Conservation (phyloP, 2,329 filamentous ascomycete genomes). For the Stromatinia cepivora region DNA sequence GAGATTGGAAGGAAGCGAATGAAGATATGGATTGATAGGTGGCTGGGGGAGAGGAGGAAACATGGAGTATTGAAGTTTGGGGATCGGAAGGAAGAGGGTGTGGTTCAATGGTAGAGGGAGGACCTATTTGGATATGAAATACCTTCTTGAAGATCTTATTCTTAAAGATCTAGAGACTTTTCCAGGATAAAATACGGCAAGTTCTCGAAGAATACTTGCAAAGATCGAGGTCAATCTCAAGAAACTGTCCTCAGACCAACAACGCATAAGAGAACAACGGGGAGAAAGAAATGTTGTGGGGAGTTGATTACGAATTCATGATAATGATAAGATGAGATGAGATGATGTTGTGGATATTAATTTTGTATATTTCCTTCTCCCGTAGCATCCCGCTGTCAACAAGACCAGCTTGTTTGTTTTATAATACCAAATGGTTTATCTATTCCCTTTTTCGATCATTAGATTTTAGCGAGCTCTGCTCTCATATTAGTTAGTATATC, state of each 20-base stretch:
- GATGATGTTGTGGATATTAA: neutral
- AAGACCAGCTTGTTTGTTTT: neutral
- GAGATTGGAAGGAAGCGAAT: slow-evolving; percentile 58
- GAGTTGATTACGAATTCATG: slow-evolving; percentile 1
- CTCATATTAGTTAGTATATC: no score
- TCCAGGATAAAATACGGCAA: neutral
- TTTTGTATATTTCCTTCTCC: neutral
- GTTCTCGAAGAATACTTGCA: no score
- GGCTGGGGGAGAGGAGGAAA: slow-evolving; percentile 58
- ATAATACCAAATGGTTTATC: no score
- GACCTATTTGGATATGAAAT: neutral
- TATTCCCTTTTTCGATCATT: no score
- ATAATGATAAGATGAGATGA: neutral
- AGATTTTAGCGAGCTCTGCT: no score
- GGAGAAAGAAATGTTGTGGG: neutral
- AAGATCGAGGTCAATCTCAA: neutral
- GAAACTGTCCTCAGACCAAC: neutral
- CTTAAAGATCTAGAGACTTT: neutral
- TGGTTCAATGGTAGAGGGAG: slow-evolving; percentile 35
- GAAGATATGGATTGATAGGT: slow-evolving; percentile 65
- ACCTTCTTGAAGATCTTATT: neutral
- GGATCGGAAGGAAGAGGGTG: slow-evolving; percentile 33
- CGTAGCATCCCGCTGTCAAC: neutral
- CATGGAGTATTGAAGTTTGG: slow-evolving; percentile 51
- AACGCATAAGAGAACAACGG: neutral